These are phyloP conservation scores for Penicillium nucicola DNA, from an alignment of 495 filamentous ascomycete species.

Conservation along the genomic window DNA sequence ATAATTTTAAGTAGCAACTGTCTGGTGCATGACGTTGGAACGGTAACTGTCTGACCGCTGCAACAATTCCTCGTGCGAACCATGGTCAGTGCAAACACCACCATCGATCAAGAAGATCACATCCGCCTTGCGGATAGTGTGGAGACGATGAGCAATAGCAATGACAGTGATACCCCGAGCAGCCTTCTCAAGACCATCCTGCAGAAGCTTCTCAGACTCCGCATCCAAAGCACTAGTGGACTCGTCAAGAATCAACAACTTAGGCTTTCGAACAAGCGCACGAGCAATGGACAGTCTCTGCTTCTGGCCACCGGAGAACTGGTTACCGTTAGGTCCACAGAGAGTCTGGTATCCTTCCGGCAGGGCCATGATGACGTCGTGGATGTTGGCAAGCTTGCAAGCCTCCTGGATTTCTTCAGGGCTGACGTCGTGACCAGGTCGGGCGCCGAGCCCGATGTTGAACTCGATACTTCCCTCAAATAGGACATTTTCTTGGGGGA, in stretches of 20 bases:
- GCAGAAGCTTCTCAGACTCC: conserved; percentile 67
- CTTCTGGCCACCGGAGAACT: conserved; percentile 73
- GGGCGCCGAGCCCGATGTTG: conserved; percentile 52
- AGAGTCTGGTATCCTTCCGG: conserved; percentile 63
- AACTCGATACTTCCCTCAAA: conserved; percentile 54
- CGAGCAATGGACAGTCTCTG: conserved; percentile 74
- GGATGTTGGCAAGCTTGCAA: conserved; percentile 56
- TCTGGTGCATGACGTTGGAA: conserved; percentile 49
- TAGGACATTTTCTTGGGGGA: conserved; percentile 53
- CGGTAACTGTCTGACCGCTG: conserved; percentile 56
- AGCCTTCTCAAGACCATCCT: conserved; percentile 63
- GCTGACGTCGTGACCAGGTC: conserved; percentile 36
- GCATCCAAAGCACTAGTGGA: conserved; percentile 75
- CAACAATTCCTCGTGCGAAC: conserved; percentile 67
- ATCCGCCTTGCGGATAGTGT: conserved; percentile 73
- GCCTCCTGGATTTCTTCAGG: conserved; percentile 52
- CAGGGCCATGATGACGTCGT: conserved; percentile 52
- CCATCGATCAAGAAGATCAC: conserved; percentile 72
- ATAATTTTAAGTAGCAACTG: conserved; percentile 22
- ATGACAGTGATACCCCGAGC: conserved; percentile 71
- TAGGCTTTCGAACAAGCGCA: conserved; percentile 69
- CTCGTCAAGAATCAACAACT: conserved; percentile 73
- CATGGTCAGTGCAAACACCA: conserved; percentile 62
- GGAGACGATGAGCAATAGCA: conserved; percentile 74
- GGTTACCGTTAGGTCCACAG: conserved; percentile 59